A percentile compares a stretch with the other conserved stretches of the same genome.
These are phyloP conservation scores for Sphagnum tenellum DNA, from an alignment of 225 moss, liverwort and hornwort species.

Conservation along the genomic window DNA sequence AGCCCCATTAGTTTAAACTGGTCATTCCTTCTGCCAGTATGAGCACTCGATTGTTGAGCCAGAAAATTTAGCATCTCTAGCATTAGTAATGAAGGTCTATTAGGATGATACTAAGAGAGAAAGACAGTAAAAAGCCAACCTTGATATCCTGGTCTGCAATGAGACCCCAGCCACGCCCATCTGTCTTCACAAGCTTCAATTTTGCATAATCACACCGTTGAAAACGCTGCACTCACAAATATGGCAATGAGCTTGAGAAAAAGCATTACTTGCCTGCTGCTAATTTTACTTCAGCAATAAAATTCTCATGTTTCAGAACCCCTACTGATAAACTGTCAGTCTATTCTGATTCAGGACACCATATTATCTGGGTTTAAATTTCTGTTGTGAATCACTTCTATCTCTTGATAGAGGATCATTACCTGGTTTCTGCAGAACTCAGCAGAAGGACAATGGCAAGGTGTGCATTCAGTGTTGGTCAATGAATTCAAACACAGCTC, in stretches of 20 bases:
- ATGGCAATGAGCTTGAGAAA: neutral
- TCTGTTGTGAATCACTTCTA: neutral
- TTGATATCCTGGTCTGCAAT: conserved; percentile 40
- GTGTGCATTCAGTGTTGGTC: conserved; percentile 37
- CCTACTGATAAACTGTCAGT: neutral
- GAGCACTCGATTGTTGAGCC: no score
- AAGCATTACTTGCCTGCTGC: neutral
- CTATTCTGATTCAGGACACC: neutral
- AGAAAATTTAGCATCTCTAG: no score
- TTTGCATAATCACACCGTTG: conserved; percentile 34
- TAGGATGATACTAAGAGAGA: neutral
- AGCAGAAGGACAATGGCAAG: conserved; percentile 32
- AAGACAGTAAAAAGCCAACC: conserved; percentile 10
- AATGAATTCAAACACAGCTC: conserved; percentile 31
- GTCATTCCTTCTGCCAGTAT: no score
- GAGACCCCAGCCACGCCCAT: conserved; percentile 48
- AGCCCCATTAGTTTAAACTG: neutral
- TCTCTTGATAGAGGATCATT: conserved; percentile 1
- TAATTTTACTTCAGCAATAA: neutral
- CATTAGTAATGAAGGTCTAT: no score
- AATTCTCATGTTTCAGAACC: neutral
- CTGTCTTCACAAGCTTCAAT: conserved; percentile 34
- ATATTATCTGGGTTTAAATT: no score
- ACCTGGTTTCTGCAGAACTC: conserved; percentile 48
- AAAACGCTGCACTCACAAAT: conserved; percentile 27